Evolutionary conservation across 1,139 yeast species (phyloP), one percentile per base, ranked within the genome.

Genomic region (Yamadazyma triangularis): DNA sequence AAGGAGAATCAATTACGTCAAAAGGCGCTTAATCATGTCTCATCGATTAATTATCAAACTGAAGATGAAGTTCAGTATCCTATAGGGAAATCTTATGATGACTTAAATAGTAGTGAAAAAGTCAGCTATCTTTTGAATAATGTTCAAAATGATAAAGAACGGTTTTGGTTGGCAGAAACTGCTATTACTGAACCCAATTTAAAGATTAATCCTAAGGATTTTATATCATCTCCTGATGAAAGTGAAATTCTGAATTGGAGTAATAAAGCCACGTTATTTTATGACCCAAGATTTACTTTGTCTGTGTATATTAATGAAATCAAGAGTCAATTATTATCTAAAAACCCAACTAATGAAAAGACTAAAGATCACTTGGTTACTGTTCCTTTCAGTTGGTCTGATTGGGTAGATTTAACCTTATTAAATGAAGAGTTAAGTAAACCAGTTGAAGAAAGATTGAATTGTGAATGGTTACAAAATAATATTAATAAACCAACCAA

Each of bases 251-350:
- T 15, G 24, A 53, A 39, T 34, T 47, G 49, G 49, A 23, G 27
- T 15, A 45, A 46, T 30, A 42, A 34, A 31, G 43, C 51, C 10
- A 40, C 44, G 6, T 46, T 63, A 22, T 49, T 39, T 28, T 59
- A 51, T 34, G 70, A 63, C 35, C 67, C 69, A 3, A 34, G 69
- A 23, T 51, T 58, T 42, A 60, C 69, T 4, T 41, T 60, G 23
- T 40, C 70, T 1, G 58, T 62, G 2, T 43, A 42, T 20, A 32
- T 64, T 24, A 49, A 55, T 31, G 56, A 58, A 31, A 45, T 65
- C 15, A 46, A 45, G 27, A 39, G 36, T 25, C 37, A 45, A 23
- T 25, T 40, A 8, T 10, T 34, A 10, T 20, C 27, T 8, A 35
- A 40, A 15, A 36, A 36, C 15, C 42, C 45, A 1, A 24, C 28